Evolutionary conservation across 805 yeast genomes (phyloP).

Genomic region (Wilhelminamyces savonicus): DNA sequence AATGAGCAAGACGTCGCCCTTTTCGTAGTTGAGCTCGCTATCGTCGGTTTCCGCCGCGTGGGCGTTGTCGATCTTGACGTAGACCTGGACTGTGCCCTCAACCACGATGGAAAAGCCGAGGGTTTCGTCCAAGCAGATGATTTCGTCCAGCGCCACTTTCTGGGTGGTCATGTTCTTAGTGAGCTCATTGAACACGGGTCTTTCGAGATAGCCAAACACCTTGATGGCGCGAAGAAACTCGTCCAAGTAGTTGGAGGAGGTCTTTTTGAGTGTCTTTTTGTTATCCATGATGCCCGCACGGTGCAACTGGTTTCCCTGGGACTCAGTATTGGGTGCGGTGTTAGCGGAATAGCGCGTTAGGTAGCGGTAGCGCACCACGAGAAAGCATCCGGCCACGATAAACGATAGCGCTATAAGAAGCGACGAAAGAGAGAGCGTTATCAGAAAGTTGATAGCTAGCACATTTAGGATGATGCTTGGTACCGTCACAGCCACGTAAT

Average conservation of each 20-base stretch:
- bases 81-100: constrained; percentile 83
- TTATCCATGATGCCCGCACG: constrained; percentile 39
- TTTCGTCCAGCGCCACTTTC: constrained; percentile 70
- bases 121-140: constrained; percentile 63
- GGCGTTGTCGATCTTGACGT: constrained; percentile 39
- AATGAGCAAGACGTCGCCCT: constrained; percentile 39
- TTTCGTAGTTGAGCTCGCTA: constrained; percentile 21
- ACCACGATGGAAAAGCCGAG: constrained; percentile 89
- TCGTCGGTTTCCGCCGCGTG: constrained; percentile 1
- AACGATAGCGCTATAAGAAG: constrained; percentile 27
- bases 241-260: constrained; percentile 68
- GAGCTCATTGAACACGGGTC: constrained; percentile 85
- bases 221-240: constrained; percentile 88
- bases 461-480: constrained; percentile 16
- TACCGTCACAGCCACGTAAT: constrained; percentile 4
- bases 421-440: constrained; percentile 47
- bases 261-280: constrained; percentile 13
- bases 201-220: constrained; percentile 88
- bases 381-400: constrained; percentile 30
- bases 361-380: constrained; percentile 55
- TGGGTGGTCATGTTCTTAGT: constrained; percentile 90
- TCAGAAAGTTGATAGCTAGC: constrained; percentile 38
- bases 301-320: constrained; percentile 33
- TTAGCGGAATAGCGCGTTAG: constrained; percentile 53
- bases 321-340: constrained; percentile 28